Evolutionary conservation across 257 asterid genomes (phyloP), one percentile per base, ranked within the genome.

Genomic region (Plectranthus barbatus): DNA sequence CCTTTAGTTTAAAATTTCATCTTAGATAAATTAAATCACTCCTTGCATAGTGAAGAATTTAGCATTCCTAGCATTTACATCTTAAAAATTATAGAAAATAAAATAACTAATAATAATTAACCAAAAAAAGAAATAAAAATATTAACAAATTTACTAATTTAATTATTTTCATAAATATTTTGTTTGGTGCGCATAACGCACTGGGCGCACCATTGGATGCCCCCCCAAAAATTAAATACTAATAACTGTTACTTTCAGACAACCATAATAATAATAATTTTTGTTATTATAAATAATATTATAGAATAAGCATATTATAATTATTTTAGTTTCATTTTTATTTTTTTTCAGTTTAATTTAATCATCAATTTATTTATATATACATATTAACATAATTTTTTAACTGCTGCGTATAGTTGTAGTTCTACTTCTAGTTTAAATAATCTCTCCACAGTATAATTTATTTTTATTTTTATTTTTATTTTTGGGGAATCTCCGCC

Each of bases 371-470:
- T 40, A 52, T 65, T 20, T 60, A 56, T 73, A 62, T 53, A 57
- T 72, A 40, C 13, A 64, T 55, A 74, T 63, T 54, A 69, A 59
- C 63, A 68, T 72, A 72, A 39, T 58, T 39, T 71, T 71, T 79
- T 73, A 76, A 71, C 77, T 62, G 74, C 74, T 47, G 78, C 71
- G 80, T 71, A 76, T 57, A 58, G 80, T 76, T 71, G 80, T 64
- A 64, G 80, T 68, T 59, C 76, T 71, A 68, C 74, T 64, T 49
- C 81, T 64, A 77, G 71, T 77, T 73, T 72, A 76, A 80, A 72
- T 74, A 74, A 80, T 64, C 77, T 72, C 85, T 68, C 72, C 44
- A 71, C 80, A 67, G 72, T 73, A 56, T 71, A 73, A 56, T 55
- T 31, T 60, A 11, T 48, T 48, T 66, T 67, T 76, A 42, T 53